These are phyloP conservation scores for Lachancea fermentati DNA, from an alignment of 805 yeast genomes.

Conservation along the genomic window DNA sequence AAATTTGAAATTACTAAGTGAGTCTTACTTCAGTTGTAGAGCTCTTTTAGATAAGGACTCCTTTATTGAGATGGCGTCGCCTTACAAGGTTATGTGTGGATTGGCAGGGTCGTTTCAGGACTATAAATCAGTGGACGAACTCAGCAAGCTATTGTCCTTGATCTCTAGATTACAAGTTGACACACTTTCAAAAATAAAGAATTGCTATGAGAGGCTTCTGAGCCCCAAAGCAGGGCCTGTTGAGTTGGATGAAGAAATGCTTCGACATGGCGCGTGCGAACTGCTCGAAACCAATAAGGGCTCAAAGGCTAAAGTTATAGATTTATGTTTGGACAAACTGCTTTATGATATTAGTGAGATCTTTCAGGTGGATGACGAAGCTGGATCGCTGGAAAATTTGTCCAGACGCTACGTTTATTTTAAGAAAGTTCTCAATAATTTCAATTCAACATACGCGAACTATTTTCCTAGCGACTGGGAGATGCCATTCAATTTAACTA, in stretches of 20 bases:
- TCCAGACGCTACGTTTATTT: slow-evolving; percentile 77
- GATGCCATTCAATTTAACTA: slow-evolving; percentile 55
- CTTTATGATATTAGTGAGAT: slow-evolving; percentile 70
- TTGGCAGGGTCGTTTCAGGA: slow-evolving; percentile 41
- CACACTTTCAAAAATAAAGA: slow-evolving; percentile 21
- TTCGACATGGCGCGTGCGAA: slow-evolving; percentile 57
- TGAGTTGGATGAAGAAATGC: slow-evolving; percentile 21
- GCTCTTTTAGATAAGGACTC: slow-evolving; percentile 10
- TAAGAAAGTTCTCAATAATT: slow-evolving; percentile 58
- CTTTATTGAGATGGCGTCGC: slow-evolving; percentile 24
- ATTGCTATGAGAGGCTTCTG: slow-evolving; percentile 15
- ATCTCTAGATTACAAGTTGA: slow-evolving; percentile 24
- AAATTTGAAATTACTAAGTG: slow-evolving; percentile 78
- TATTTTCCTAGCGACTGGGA: slow-evolving; percentile 72
- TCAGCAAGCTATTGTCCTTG: slow-evolving; percentile 27
- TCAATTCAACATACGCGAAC: slow-evolving; percentile 44
- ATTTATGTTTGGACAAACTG: slow-evolving; percentile 67
- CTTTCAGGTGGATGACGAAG: slow-evolving; percentile 80
- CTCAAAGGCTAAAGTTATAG: slow-evolving; percentile 52
- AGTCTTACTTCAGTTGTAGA: slow-evolving; percentile 29
- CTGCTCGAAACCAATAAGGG: slow-evolving; percentile 64
- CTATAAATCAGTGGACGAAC: slow-evolving; percentile 76
- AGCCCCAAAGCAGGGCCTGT: slow-evolving; percentile 15
- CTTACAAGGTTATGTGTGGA: slow-evolving; percentile 30
- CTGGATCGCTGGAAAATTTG: slow-evolving; percentile 87